Evolutionary conservation across 2,329 filamentous ascomycete species (phyloP).

Genomic region (Neophaeococcomyces aloes): DNA sequence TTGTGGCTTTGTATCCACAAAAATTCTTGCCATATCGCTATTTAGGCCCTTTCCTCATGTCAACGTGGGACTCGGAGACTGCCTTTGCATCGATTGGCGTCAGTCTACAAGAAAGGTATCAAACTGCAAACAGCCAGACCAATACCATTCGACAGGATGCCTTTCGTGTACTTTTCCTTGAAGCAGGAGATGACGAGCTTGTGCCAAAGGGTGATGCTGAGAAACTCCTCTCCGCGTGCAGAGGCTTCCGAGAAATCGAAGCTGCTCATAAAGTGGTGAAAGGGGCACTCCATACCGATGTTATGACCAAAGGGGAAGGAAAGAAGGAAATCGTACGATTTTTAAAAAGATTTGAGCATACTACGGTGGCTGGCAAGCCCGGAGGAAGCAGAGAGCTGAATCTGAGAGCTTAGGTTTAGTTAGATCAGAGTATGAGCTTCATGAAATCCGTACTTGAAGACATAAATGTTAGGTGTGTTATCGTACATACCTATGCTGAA

Average conservation of each 20-base stretch:
- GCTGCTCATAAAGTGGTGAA: slow-evolving; percentile 31
- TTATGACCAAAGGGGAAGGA: slow-evolving; percentile 34
- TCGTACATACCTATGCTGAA: no score
- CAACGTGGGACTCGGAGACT: slow-evolving; percentile 39
- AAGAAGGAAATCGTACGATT: slow-evolving; percentile 21
- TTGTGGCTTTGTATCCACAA: slow-evolving; percentile 62
- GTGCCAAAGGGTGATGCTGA: slow-evolving; percentile 30
- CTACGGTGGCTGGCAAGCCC: background rate
- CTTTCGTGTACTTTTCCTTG: slow-evolving; percentile 30
- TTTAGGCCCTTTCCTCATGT: slow-evolving; percentile 62
- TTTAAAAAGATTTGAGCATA: slow-evolving; percentile 4
- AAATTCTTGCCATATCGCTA: slow-evolving; percentile 70
- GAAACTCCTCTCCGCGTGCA: slow-evolving; percentile 28
- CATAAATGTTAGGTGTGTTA: no score
- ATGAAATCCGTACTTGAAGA: no score
- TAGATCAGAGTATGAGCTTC: no score
- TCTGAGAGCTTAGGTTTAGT: no score
- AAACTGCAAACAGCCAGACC: background rate
- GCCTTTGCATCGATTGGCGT: slow-evolving; percentile 32
- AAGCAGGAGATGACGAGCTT: slow-evolving; percentile 35
- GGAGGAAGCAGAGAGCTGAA: no score
- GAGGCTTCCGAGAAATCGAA: slow-evolving; percentile 18
- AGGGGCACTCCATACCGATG: slow-evolving; percentile 43
- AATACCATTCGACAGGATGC: slow-evolving; percentile 9
- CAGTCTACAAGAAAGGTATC: slow-evolving; percentile 2